These are phyloP conservation scores for Yamadazyma spencermartinsiae DNA, from an alignment of 1,139 yeast species.

Conservation along the genomic window DNA sequence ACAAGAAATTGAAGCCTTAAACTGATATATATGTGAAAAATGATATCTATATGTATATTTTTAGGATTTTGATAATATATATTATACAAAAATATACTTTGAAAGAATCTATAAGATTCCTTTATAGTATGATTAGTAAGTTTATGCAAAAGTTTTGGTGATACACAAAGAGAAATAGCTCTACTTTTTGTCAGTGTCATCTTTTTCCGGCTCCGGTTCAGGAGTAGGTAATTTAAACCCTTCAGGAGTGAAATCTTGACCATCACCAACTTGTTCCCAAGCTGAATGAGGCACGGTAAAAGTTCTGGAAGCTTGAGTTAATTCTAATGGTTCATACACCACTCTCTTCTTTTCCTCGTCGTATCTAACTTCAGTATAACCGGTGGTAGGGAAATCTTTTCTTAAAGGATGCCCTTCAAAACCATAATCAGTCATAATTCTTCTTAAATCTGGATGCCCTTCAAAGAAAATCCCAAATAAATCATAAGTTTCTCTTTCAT, in stretches of 20 bases:
- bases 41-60: constrained; percentile 1
- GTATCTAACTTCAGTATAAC: constrained; percentile 86
- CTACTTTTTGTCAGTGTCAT: constrained; percentile 29
- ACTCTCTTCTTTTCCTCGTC: constrained; percentile 90
- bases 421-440: constrained; percentile 91
- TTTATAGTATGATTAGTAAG: not conserved
- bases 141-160: constrained; percentile 1
- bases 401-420: constrained; percentile 91
- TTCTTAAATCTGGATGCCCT: constrained; percentile 86
- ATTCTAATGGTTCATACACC: constrained; percentile 85
- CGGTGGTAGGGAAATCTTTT: constrained; percentile 91
- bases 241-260: constrained; percentile 80
- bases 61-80: not conserved
- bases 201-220: constrained; percentile 69
- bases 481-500: constrained; percentile 85
- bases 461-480: constrained; percentile 85
- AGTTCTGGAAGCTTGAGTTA: constrained; percentile 90
- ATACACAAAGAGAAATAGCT: not conserved
- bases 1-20: constrained; percentile 34
- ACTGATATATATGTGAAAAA: not conserved
- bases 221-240: constrained; percentile 80
- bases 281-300: constrained; percentile 85
- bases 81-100: not conserved
- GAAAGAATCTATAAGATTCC: not conserved
- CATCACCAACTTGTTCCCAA: constrained; percentile 92